phyloP scores from a whole-genome alignment of 345 rosid genomes.

The Psidium friedrichsthalianum region DNA sequence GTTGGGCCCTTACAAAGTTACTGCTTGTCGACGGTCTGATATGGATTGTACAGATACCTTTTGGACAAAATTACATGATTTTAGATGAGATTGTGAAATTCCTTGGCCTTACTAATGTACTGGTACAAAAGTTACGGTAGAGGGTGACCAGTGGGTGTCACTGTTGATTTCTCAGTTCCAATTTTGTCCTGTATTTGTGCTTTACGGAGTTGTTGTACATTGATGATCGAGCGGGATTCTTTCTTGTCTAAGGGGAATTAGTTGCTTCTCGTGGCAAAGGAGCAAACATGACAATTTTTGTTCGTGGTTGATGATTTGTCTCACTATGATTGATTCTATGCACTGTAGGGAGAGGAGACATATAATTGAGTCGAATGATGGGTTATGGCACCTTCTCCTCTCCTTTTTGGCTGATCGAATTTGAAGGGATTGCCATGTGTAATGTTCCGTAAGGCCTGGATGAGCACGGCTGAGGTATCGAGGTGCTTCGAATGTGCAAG shows the following conservation, averaged over 20 bases:
- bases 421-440: neutral
- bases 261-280: neutral
- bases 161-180: neutral
- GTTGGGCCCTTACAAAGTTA: neutral
- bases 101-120: neutral
- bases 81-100: neutral
- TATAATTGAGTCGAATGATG: neutral
- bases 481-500: neutral
- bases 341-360: neutral
- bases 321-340: neutral
- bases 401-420: neutral
- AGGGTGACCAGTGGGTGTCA: neutral
- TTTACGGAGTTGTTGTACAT: neutral
- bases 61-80: neutral
- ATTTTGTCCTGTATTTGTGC: neutral
- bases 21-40: neutral
- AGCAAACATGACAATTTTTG: neutral
- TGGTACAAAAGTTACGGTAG: neutral
- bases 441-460: neutral
- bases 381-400: neutral
- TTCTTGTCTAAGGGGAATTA: neutral
- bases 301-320: neutral
- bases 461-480: neutral
- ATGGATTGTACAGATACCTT: neutral
- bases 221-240: neutral